A percentile compares a stretch with the other conserved stretches of the same genome.
phyloP scores from a whole-genome alignment of 1,284 basidiomycete genomes.

The Trichosporon sp. region DNA sequence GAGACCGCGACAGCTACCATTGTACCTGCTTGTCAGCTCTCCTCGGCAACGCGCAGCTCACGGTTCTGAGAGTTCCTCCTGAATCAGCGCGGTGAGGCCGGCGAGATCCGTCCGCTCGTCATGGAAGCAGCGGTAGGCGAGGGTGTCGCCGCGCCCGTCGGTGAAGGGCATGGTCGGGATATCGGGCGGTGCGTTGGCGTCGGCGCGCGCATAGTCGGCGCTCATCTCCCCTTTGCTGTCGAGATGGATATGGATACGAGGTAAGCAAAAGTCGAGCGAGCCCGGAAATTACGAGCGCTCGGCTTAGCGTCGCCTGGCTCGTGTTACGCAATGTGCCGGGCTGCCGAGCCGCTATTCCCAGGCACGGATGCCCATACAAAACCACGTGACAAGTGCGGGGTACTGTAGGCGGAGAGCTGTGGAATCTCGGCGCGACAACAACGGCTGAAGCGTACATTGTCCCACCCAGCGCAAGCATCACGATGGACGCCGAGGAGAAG shows the following conservation, averaged over 20 bases:
- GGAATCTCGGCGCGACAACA: background rate
- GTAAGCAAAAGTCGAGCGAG: background rate
- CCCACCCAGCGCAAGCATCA: background rate
- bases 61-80: slow-evolving; percentile 88
- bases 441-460: background rate
- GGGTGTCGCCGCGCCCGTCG: slow-evolving; percentile 21
- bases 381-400: background rate
- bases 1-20: slow-evolving; percentile 4
- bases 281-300: background rate
- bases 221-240: background rate
- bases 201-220: background rate
- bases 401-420: background rate
- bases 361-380: background rate
- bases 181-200: background rate
- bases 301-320: background rate
- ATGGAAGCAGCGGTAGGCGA: slow-evolving; percentile 34
- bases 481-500: slow-evolving; percentile 15
- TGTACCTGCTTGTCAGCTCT: slow-evolving; percentile 9
- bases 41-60: slow-evolving; percentile 58
- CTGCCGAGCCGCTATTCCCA: background rate
- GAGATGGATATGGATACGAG: background rate
- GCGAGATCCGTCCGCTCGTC: slow-evolving; percentile 65
- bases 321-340: background rate
- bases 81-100: slow-evolving; percentile 78
- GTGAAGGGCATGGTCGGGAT: slow-evolving; percentile 12